Evolutionary conservation across 768 basidiomycete species (phyloP).

Genomic region (Hysterangium stoloniferum): DNA sequence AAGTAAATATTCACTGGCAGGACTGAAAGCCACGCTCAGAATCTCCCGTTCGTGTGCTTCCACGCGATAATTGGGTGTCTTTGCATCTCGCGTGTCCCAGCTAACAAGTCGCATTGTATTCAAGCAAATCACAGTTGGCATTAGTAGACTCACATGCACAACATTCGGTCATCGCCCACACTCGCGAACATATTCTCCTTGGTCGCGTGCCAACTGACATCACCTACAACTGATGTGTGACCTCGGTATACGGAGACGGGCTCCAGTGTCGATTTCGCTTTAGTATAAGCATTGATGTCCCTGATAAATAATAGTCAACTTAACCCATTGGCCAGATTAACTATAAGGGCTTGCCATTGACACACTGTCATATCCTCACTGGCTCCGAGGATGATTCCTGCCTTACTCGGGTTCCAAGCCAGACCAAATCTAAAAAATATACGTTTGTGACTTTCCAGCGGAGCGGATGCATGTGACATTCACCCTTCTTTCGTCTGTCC

Average conservation of each 20-base stretch:
- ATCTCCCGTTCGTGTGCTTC: slow-evolving; percentile 91
- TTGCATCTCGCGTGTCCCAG: slow-evolving; percentile 83
- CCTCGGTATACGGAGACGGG: slow-evolving; percentile 80
- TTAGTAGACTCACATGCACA: slow-evolving; percentile 67
- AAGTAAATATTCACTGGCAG: slow-evolving; percentile 67
- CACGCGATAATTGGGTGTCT: slow-evolving; percentile 59
- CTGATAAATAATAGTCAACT: slow-evolving; percentile 32
- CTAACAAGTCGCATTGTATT: slow-evolving; percentile 32
- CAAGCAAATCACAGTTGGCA: neutral
- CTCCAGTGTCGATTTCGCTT: slow-evolving; percentile 70
- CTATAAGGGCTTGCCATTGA: slow-evolving; percentile 59
- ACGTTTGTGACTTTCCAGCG: neutral
- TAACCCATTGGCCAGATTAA: slow-evolving; percentile 1
- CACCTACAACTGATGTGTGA: slow-evolving; percentile 88
- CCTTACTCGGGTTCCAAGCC: slow-evolving; percentile 81
- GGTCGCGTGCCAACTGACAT: slow-evolving; percentile 91
- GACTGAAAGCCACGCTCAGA: slow-evolving; percentile 85
- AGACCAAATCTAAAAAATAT: slow-evolving; percentile 66
- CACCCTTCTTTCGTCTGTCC: slow-evolving; percentile 94
- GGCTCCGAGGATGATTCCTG: slow-evolving; percentile 81
- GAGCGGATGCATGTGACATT: slow-evolving; percentile 22
- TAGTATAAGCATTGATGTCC: slow-evolving; percentile 89
- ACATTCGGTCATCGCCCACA: slow-evolving; percentile 91
- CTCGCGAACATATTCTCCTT: slow-evolving; percentile 85
- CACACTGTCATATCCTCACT: slow-evolving; percentile 96